phyloP scores from a whole-genome alignment of 352 stramenopile genomes.

The Globisporangium megalacanthum region DNA sequence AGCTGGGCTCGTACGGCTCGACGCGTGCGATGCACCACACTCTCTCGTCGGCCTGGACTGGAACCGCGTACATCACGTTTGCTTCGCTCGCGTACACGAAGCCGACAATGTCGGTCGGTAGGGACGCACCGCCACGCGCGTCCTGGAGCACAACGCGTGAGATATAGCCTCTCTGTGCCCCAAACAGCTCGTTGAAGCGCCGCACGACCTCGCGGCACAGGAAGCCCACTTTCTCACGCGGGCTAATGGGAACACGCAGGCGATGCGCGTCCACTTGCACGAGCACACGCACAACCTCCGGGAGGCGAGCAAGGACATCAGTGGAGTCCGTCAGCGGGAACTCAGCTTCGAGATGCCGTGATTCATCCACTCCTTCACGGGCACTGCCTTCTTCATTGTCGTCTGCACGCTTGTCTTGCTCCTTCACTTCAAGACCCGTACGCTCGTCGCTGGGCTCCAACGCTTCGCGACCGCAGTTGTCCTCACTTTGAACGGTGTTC shows the following conservation, averaged over 20 bases:
- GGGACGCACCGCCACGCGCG: conserved; percentile 45
- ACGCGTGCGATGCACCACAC: conserved; percentile 22
- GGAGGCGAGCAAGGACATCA: conserved; percentile 20
- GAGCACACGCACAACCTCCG: conserved; percentile 38
- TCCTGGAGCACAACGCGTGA: conserved; percentile 47
- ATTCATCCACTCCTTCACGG: background rate
- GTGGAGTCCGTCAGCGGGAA: conserved; percentile 6
- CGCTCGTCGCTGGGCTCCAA: background rate
- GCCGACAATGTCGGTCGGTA: conserved; percentile 35
- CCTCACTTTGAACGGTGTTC: background rate
- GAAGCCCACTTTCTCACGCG: conserved; percentile 31
- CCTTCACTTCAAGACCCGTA: background rate
- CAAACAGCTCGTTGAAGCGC: conserved; percentile 59
- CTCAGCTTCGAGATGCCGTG: background rate
- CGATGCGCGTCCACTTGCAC: conserved; percentile 51
- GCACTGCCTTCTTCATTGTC: no score
- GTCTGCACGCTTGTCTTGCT: background rate
- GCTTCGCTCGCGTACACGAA: conserved; percentile 21
- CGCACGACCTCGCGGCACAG: conserved; percentile 51
- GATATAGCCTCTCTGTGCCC: conserved; percentile 17
- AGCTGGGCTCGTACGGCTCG: background rate
- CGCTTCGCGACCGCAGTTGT: background rate
- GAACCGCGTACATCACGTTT: conserved; percentile 27
- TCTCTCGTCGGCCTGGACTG: conserved; percentile 5
- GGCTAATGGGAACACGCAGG: conserved; percentile 50